Evolutionary conservation across 495 filamentous ascomycete genomes (phyloP).

Genomic region (Talaromyces proteolyticus): DNA sequence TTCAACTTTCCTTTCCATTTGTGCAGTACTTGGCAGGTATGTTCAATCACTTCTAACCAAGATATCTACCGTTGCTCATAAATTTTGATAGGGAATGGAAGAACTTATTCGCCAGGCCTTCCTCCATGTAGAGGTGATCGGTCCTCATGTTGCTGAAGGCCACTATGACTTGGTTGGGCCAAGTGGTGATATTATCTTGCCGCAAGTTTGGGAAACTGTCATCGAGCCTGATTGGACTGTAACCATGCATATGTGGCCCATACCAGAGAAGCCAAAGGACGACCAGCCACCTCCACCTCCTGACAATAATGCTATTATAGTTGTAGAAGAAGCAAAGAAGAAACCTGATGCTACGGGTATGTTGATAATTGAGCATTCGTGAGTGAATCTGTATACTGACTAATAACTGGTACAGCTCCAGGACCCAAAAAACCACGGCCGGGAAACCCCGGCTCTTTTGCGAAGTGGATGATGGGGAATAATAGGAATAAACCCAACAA

Average conservation of each 20-base stretch:
- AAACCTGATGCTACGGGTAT: conserved; percentile 25
- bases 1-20: conserved; percentile 81
- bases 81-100: conserved; percentile 64
- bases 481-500: conserved; percentile 18
- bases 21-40: conserved; percentile 75
- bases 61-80: conserved; percentile 4
- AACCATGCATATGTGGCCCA: conserved; percentile 97
- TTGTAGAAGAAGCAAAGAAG: conserved; percentile 26
- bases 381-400: neutral
- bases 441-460: conserved; percentile 27
- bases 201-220: conserved; percentile 80
- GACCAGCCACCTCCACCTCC: conserved; percentile 30
- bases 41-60: conserved; percentile 17
- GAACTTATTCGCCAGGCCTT: conserved; percentile 84
- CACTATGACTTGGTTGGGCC: conserved; percentile 83
- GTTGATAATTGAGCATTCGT: neutral
- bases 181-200: conserved; percentile 82
- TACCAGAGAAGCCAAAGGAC: conserved; percentile 54
- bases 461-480: conserved; percentile 36
- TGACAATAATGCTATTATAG: conserved; percentile 12
- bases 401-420: conserved; percentile 9
- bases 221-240: conserved; percentile 84
- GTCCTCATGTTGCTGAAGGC: conserved; percentile 74
- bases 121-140: conserved; percentile 75
- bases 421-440: conserved; percentile 23